A percentile compares a stretch with the other conserved stretches of the same genome.
These are phyloP conservation scores for Stephania yunnanensis DNA, from an alignment of 164 flowering plant genomes.

Conservation along the genomic window DNA sequence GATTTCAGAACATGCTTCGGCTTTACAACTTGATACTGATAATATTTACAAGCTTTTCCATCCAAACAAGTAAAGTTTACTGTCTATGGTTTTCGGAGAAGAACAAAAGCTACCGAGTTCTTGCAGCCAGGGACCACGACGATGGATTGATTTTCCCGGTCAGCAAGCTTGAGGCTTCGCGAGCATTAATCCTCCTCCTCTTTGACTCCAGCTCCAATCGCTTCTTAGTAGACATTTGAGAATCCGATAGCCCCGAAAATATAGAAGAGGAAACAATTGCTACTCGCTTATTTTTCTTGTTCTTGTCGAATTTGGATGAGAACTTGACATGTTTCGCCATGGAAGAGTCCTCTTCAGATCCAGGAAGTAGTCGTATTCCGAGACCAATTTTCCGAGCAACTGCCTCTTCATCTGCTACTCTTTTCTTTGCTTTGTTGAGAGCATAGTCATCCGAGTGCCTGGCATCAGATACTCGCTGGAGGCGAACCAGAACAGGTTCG, in stretches of 20 bases:
- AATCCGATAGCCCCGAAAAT: slow-evolving; percentile 35
- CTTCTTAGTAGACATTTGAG: slow-evolving; percentile 29
- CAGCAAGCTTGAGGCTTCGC: slow-evolving; percentile 21
- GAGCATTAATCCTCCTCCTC: slow-evolving; percentile 61
- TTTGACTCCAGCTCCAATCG: slow-evolving; percentile 56
- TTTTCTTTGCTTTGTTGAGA: slow-evolving; percentile 77
- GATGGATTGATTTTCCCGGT: slow-evolving; percentile 25
- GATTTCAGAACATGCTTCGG: too few relatives aligned
- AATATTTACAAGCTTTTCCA: not conserved
- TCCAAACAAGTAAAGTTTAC: not conserved
- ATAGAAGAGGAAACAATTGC: slow-evolving; percentile 67
- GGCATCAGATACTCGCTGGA: slow-evolving; percentile 78
- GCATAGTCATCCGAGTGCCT: slow-evolving; percentile 84
- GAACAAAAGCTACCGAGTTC: slow-evolving; percentile 5
- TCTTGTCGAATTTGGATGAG: slow-evolving; percentile 55
- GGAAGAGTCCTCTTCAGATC: slow-evolving; percentile 51
- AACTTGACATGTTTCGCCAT: slow-evolving; percentile 60
- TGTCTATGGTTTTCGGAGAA: not conserved
- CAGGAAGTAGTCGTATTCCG: slow-evolving; percentile 71
- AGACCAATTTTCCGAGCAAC: slow-evolving; percentile 63
- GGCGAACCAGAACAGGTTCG: slow-evolving; percentile 83
- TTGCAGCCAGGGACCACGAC: slow-evolving; percentile 22
- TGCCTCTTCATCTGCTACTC: slow-evolving; percentile 81
- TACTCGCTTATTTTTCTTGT: slow-evolving; percentile 67
- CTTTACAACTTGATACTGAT: not conserved